These are phyloP conservation scores for Monosporascus sp. DNA, from an alignment of 2,329 filamentous ascomycete species.

Conservation along the genomic window DNA sequence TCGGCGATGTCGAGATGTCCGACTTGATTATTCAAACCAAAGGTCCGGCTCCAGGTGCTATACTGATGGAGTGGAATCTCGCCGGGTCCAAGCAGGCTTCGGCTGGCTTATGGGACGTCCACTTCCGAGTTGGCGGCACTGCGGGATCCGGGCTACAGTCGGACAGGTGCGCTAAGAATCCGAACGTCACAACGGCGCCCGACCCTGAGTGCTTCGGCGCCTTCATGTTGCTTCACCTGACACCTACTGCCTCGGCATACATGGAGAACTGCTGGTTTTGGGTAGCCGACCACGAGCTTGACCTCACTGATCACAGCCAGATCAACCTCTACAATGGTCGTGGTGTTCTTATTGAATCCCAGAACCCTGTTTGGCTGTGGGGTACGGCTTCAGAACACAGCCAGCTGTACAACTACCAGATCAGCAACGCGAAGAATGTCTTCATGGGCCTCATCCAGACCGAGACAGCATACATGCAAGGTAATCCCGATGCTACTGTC, in stretches of 20 bases:
- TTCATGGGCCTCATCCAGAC: constrained; percentile 83
- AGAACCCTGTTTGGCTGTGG: constrained; percentile 75
- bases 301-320: constrained; percentile 66
- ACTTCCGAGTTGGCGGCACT: constrained; percentile 85
- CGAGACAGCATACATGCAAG: constrained; percentile 85
- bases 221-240: constrained; percentile 65
- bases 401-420: constrained; percentile 77
- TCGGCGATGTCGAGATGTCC: constrained; percentile 77
- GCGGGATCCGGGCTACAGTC: constrained; percentile 79
- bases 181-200: constrained; percentile 52
- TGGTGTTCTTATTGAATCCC: constrained; percentile 72
- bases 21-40: constrained; percentile 82
- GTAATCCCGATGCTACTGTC: constrained; percentile 67
- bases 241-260: constrained; percentile 60
- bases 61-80: constrained; percentile 90
- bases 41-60: constrained; percentile 78
- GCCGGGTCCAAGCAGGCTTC: constrained; percentile 60
- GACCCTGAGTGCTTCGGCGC: constrained; percentile 67
- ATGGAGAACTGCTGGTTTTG: constrained; percentile 89
- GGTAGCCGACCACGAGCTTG: constrained; percentile 87
- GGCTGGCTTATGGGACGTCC: constrained; percentile 89
- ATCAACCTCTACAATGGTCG: constrained; percentile 86
- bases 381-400: constrained; percentile 66
- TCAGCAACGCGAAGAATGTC: constrained; percentile 69
- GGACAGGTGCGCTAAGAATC: constrained; percentile 73